Base-by-base conservation (phyloP, 805 yeast species). In the Candida insectalens region DNA sequence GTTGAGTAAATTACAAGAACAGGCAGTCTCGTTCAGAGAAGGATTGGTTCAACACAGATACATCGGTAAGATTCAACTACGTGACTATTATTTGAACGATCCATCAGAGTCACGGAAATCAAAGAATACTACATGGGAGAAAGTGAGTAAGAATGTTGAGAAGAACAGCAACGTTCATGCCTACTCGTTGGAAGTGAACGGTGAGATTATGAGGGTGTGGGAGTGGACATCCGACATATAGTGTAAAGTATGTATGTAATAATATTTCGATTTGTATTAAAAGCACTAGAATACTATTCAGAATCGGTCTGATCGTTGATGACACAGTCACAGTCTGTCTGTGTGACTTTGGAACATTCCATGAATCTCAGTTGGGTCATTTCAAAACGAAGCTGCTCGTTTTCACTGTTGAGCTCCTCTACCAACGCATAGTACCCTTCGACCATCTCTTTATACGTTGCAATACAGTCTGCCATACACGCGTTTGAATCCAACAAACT, bases 171-270 rank as follows among this genome's bases (percentile, higher is more conserved):
- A 78, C 46, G 72, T 87, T 9, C 69, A 76, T 37, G 62, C 68
- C 13, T 65, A 72, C 25, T 66, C 78, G 36, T 57, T 73, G 36
- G 96, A 87, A 51, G 67, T 77, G 19, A 82, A 80, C 47, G 96
- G 96, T 13, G 96, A 87, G 44, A 82, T 87, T 39, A 74, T 82
- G 68, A 75, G 76, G 49, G 83, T 83, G 23, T 83, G 94, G 84
- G 85, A 84, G 50, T 87, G 95, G 95, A 67, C 77, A 25, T 74
- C 77, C 10, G 60, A 52, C 36, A 41, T 56, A 6, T 49, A 36
- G 41, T 21, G n/a, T 13, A 29, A 17, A 10, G 7, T 21, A 21
- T 21, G 23, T 21, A 21, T 21, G 12, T 21, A 21, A 21, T 21
- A 21, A 21, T 12, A n/a, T n/a, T n/a, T n/a, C n/a, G n/a, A n/a